Evolutionary conservation across 805 yeast genomes (phyloP), one percentile per base, ranked within the genome.

Genomic region (Nakazawaea laoshanensis): DNA sequence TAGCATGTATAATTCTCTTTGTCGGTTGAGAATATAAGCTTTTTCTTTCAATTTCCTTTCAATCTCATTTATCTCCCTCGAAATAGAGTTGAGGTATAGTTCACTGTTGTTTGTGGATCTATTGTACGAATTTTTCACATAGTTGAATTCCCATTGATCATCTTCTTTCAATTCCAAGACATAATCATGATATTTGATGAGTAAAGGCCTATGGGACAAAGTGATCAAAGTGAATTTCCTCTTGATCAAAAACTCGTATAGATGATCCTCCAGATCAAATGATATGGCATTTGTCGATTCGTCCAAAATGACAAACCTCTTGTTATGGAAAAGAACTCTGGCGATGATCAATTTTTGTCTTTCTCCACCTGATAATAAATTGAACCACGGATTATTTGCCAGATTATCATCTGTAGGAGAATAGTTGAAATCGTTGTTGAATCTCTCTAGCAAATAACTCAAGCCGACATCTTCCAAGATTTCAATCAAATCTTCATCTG

Each of bases 281-380:
- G 86, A 74, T 9, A 87, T 87, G 1, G 96, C 96, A 50, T 86
- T 84, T 4, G 96, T 87, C n/a, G 94, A 83, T 57, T 87, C 96
- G 56, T 87, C 96, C 40, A 87, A 66, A 3, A 87, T 74, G 3
- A 87, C 86, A 53, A 84, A 84, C 50, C 71, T 69, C 30, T 95
- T 95, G 34, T 71, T 70, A 50, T 81, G 84, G 59, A 79, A 85
- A 44, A 87, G 59, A 3, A 87, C 71, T 45, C 96, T 67, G 0
- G 96, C 95, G 61, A 87, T 82, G 53, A 85, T 75, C 53, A 87
- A 70, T 50, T 95, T 74, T 61, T 87, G 96, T 57, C 85, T 79
- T 53, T 87, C 96, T 37, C 96, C 96, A n/a, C 96, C 96, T 55
- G 92, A 80, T 42, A 87, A 67, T n/a, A 87, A 80, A 50, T 82